Base-by-base conservation (phyloP, 495 filamentous ascomycete genomes). In the Podospora bellae-mahoneyi region DNA sequence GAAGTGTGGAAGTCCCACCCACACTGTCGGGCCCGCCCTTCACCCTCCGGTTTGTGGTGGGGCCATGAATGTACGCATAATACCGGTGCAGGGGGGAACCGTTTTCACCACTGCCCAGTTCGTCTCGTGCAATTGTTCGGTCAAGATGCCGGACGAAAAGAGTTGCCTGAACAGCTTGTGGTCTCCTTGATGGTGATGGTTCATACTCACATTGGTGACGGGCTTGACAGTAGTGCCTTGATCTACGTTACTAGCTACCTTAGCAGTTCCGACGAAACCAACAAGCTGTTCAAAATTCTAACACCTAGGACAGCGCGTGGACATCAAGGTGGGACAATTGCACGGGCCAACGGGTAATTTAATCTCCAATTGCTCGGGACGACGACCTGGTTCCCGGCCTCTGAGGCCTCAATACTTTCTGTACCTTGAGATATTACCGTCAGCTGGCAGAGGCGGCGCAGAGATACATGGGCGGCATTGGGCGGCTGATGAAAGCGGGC, bases 401-500 rank as follows among this genome's bases (percentile, higher is more conserved):
- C 13, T n/a, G n/a, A 26, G 55, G 55, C 23, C 55, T 58, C 18
- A 23, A 20, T 58, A 13, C 9, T 57, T 18, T 39, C 34, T 39
- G 23, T 23, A 23, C 23, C 23, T 23, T 23, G 23, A 23, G 1
- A 23, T 23, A 23, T 23, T 23, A 23, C 23, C 23, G 23, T 23
- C 23, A 23, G 2, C 23, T 23, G 23, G 23, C 23, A 23, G 23
- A 23, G 7, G 39, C 39, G 39, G 6, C 9, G 2, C 13, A 48
- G 15, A 48, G 2, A 48, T 3, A 48, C 39, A 48, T 20, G 60
- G 27, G 39, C 64, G 60, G 27, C 28, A 60, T n/a, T 6, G 26
- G 30, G 26, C 30, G 44, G 62, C 39, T 44, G 66, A 53, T 66
- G 63, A 60, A 71, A 66, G 30, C 44, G 44, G 18, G 19, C 34